Conservation (phyloP, 305 asterid genomes). For the Caryopteris hybrid region DNA sequence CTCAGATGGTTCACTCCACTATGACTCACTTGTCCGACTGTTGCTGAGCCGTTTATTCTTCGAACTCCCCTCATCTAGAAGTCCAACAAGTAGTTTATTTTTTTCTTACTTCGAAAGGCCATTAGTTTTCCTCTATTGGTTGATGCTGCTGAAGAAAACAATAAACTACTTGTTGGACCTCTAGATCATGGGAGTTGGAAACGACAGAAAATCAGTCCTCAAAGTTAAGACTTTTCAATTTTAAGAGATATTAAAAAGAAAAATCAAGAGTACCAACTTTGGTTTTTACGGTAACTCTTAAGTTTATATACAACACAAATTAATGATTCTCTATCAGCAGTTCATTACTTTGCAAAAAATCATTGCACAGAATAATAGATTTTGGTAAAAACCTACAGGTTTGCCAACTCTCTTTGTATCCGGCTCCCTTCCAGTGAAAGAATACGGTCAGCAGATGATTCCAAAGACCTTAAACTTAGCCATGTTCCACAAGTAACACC, state of each 20-base stretch:
- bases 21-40: too few relatives aligned
- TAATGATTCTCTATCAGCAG: background rate
- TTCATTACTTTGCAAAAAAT: background rate
- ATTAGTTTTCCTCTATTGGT: too few relatives aligned
- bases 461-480: conserved; percentile 24
- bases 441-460: conserved; percentile 31
- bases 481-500: conserved; percentile 29
- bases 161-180: too few relatives aligned
- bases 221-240: background rate
- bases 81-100: too few relatives aligned
- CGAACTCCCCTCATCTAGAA: too few relatives aligned
- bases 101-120: too few relatives aligned
- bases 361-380: background rate
- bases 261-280: too few relatives aligned
- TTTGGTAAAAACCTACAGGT: conserved; percentile 39
- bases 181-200: background rate
- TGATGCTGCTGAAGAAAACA: too few relatives aligned
- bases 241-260: too few relatives aligned
- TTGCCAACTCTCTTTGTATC: conserved; percentile 52
- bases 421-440: conserved; percentile 66
- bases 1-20: background rate
- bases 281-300: too few relatives aligned
- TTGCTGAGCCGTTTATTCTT: too few relatives aligned
- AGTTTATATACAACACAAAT: too few relatives aligned
- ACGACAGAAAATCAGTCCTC: background rate